Evolutionary conservation across 2,329 filamentous ascomycete genomes (phyloP).

Genomic region (Xylaria sp.): DNA sequence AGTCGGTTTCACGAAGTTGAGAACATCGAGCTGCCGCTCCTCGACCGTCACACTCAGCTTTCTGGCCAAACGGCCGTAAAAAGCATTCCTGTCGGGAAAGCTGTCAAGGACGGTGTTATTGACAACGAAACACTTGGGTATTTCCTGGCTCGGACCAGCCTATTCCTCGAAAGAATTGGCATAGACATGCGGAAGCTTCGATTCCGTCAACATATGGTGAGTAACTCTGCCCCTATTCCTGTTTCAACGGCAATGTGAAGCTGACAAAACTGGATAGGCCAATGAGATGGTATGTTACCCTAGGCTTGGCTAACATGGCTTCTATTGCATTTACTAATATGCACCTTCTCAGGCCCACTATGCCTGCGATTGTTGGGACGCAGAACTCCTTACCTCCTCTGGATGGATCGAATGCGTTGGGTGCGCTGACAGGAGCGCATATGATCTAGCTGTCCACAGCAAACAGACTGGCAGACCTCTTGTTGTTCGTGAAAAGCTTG

Average conservation of each 20-base stretch:
- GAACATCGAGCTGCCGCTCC: conserved; percentile 78
- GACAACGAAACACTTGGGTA: conserved; percentile 99
- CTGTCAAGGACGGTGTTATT: conserved; percentile 79
- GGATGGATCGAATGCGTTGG: conserved; percentile 99
- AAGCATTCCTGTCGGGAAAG: conserved; percentile 79
- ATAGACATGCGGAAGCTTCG: conserved; percentile 86
- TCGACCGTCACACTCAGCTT: conserved; percentile 84
- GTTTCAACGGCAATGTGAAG: neutral
- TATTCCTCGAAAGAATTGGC: conserved; percentile 87
- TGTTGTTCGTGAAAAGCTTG: conserved; percentile 79
- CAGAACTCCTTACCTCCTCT: conserved; percentile 85
- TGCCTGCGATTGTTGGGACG: conserved; percentile 96
- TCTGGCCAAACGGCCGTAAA: conserved; percentile 78
- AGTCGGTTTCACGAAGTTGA: conserved; percentile 83
- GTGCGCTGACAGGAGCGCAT: conserved; percentile 93
- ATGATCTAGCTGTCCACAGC: conserved; percentile 88
- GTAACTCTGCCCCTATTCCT: conserved; percentile 3
- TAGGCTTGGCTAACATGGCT: neutral
- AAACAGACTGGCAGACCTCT: conserved; percentile 90
- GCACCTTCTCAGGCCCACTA: conserved; percentile 67
- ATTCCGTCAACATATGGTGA: conserved; percentile 91
- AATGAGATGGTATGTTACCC: conserved; percentile 54
- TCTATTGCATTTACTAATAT: neutral
- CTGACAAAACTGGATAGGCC: conserved; percentile 31
- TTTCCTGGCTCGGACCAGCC: conserved; percentile 91